phyloP scores from a whole-genome alignment of 345 rosid genomes.

The Odontarrhena argentea region DNA sequence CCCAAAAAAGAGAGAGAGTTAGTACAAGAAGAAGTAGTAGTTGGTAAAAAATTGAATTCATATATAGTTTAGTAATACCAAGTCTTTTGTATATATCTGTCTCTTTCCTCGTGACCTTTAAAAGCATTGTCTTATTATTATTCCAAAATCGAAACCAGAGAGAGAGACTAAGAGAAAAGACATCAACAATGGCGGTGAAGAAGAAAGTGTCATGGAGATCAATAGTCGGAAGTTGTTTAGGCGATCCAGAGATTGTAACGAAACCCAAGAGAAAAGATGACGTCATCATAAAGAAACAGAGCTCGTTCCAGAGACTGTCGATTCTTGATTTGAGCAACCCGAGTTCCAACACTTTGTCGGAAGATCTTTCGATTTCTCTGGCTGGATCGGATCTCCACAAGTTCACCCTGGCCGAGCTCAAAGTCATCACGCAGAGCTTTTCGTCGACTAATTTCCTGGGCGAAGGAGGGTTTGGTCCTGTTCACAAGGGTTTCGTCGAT shows the following conservation, averaged over 20 bases:
- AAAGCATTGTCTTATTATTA: background rate
- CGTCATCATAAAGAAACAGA: slow-evolving; percentile 48
- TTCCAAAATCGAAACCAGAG: slow-evolving; percentile 10
- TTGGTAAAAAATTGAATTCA: slow-evolving; percentile 34
- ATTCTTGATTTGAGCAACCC: slow-evolving; percentile 73
- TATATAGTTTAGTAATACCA: background rate
- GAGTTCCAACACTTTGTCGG: slow-evolving; percentile 54
- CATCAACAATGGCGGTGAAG: slow-evolving; percentile 51
- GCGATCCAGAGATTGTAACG: slow-evolving; percentile 31
- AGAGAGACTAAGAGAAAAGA: background rate
- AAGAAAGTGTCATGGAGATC: slow-evolving; percentile 60
- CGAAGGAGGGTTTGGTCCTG: slow-evolving; percentile 92
- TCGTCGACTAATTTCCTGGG: slow-evolving; percentile 73
- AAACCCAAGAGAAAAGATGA: slow-evolving; percentile 49
- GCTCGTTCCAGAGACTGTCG: slow-evolving; percentile 61
- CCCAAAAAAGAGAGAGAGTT: too few relatives aligned
- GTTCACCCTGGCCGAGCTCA: slow-evolving; percentile 70
- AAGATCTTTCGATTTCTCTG: slow-evolving; percentile 73
- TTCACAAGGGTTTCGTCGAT: slow-evolving; percentile 85
- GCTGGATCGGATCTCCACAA: slow-evolving; percentile 81
- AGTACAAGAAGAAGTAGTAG: background rate
- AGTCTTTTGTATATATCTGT: background rate
- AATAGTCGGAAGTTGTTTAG: slow-evolving; percentile 55
- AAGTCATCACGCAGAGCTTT: slow-evolving; percentile 74
- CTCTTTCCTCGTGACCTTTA: slow-evolving; percentile 34